Percentiles rank a stretch among this genome's conserved stretches.
These are phyloP conservation scores for Saccharomyces hybrid DNA, from an alignment of 1,139 yeast genomes.

Conservation along the genomic window DNA sequence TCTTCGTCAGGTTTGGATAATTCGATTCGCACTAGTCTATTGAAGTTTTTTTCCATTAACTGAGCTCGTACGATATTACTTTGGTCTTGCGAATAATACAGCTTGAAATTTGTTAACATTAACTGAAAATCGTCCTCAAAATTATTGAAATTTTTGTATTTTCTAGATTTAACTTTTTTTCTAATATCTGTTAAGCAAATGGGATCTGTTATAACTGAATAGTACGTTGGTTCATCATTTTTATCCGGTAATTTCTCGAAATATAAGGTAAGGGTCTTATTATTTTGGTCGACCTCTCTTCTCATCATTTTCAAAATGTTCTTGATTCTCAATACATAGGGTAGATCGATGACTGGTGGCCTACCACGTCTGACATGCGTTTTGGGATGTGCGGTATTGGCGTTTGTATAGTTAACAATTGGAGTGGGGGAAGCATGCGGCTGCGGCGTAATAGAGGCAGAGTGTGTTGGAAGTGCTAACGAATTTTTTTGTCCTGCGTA, in stretches of 20 bases:
- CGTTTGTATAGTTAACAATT: not conserved
- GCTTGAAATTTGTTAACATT: slow-evolving; percentile 69
- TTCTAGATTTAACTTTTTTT: slow-evolving; percentile 77
- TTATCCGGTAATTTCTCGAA: slow-evolving; percentile 82
- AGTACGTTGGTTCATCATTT: slow-evolving; percentile 59
- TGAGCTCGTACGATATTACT: slow-evolving; percentile 52
- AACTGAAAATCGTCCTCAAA: slow-evolving; percentile 70
- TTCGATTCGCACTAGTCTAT: slow-evolving; percentile 58
- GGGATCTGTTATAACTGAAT: slow-evolving; percentile 57
- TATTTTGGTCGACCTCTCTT: slow-evolving; percentile 54
- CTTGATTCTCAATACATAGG: slow-evolving; percentile 87
- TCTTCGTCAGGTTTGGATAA: slow-evolving; percentile 75
- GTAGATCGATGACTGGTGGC: slow-evolving; percentile 92
- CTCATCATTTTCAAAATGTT: slow-evolving; percentile 74
- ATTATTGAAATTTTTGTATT: slow-evolving; percentile 66
- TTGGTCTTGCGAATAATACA: slow-evolving; percentile 54
- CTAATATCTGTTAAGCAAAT: slow-evolving; percentile 76
- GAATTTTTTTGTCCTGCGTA: not conserved
- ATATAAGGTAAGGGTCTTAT: slow-evolving; percentile 44
- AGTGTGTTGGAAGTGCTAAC: not conserved
- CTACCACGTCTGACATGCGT: slow-evolving; percentile 59
- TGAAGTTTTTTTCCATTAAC: slow-evolving; percentile 55
- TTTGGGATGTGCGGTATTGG: slow-evolving; percentile 31
- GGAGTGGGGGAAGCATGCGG: not conserved
- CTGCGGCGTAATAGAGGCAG: not conserved